A percentile compares a stretch with the other conserved stretches of the same genome.
Conservation (phyloP, 495 filamentous ascomycete species). For the Massariosphaeria phaeospora region DNA sequence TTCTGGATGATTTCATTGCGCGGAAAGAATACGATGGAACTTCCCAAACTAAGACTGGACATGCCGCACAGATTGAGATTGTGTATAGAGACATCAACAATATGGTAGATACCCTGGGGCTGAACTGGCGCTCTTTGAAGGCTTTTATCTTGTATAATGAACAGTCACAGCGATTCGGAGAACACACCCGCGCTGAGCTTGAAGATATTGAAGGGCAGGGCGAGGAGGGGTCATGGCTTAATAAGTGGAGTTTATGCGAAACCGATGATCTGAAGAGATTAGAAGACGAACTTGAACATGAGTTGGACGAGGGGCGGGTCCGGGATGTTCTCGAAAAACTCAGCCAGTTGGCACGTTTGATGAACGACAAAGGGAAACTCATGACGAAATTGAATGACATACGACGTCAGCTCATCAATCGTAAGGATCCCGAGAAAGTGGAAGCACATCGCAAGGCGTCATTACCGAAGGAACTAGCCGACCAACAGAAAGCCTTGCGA, state of each 20-base stretch:
- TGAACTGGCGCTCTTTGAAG: slow-evolving; percentile 73
- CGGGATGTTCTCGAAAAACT: slow-evolving; percentile 60
- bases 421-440: slow-evolving; percentile 56
- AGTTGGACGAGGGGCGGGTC: slow-evolving; percentile 60
- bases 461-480: slow-evolving; percentile 74
- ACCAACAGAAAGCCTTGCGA: slow-evolving; percentile 77
- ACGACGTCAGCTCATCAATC: slow-evolving; percentile 60
- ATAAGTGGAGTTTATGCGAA: slow-evolving; percentile 68
- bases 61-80: slow-evolving; percentile 74
- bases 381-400: slow-evolving; percentile 67
- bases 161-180: slow-evolving; percentile 46
- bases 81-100: slow-evolving; percentile 91
- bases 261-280: slow-evolving; percentile 57
- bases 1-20: slow-evolving; percentile 59
- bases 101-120: slow-evolving; percentile 88
- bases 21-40: slow-evolving; percentile 63
- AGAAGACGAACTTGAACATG: slow-evolving; percentile 53
- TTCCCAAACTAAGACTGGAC: slow-evolving; percentile 53
- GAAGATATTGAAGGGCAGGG: slow-evolving; percentile 45
- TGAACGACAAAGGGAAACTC: slow-evolving; percentile 62
- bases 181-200: slow-evolving; percentile 54
- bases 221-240: slow-evolving; percentile 45
- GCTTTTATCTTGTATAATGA: slow-evolving; percentile 65
- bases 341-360: slow-evolving; percentile 54
- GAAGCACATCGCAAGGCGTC: slow-evolving; percentile 59